Percentiles rank a stretch among this genome's conserved stretches.
phyloP scores from a whole-genome alignment of 2,329 filamentous ascomycete genomes.

The Pseudocercospora pini-densiflorae region DNA sequence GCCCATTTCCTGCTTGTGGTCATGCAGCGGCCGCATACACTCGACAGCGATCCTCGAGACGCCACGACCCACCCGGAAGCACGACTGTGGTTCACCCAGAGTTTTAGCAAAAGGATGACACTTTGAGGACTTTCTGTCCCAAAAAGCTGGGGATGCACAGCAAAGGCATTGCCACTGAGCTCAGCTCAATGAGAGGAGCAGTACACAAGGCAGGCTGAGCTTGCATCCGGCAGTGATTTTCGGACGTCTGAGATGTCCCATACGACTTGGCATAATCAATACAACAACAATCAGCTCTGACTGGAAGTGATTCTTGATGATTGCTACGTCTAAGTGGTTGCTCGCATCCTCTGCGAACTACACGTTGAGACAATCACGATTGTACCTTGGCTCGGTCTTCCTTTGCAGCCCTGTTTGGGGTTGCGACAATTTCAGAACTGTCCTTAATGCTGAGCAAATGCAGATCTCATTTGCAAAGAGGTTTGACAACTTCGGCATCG shows the following conservation, averaged over 20 bases:
- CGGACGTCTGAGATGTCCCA: not conserved
- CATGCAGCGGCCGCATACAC: not conserved
- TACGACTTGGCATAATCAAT: not conserved
- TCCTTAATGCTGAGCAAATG: not conserved
- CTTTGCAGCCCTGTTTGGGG: not conserved
- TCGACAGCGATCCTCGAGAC: not conserved
- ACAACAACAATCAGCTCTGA: too few relatives aligned
- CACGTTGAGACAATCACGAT: not conserved
- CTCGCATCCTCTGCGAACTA: constrained; percentile 4
- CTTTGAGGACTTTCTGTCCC: not conserved
- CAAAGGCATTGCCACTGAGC: too few relatives aligned
- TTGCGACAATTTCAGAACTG: not conserved
- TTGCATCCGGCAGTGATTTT: not conserved
- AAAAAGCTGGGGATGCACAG: not conserved
- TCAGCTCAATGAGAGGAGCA: not conserved
- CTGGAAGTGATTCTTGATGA: too few relatives aligned
- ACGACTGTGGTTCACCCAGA: not conserved
- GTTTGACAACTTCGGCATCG: not conserved
- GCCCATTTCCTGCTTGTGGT: not conserved
- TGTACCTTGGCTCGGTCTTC: not conserved
- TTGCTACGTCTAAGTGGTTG: not conserved
- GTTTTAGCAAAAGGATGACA: not conserved
- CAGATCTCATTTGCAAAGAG: not conserved
- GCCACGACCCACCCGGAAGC: constrained; percentile 3
- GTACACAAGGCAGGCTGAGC: not conserved